These are phyloP conservation scores for Exophiala spinifera DNA, from an alignment of 2,329 filamentous ascomycete species.

Conservation along the genomic window DNA sequence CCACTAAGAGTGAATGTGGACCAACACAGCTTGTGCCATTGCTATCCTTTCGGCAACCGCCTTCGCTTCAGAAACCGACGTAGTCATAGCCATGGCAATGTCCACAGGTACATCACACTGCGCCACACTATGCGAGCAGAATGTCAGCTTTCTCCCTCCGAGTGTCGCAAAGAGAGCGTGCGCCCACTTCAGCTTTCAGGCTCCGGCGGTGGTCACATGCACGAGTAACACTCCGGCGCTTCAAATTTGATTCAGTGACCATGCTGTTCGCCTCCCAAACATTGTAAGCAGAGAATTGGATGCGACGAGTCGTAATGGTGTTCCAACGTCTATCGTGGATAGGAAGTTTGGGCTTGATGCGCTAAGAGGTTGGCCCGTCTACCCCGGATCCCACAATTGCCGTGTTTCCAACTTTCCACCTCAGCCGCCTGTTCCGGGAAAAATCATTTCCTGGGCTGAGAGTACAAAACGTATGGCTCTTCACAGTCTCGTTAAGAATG, in stretches of 20 bases:
- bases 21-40: slow-evolving; percentile 9
- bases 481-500: no score
- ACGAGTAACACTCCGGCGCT: slow-evolving; percentile 26
- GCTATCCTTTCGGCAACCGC: not conserved
- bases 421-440: no score
- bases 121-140: slow-evolving; percentile 30
- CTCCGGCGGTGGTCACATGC: slow-evolving; percentile 30
- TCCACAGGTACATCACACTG: slow-evolving; percentile 30
- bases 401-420: no score
- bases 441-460: no score
- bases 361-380: no score
- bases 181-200: slow-evolving; percentile 29
- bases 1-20: not conserved
- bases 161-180: not conserved
- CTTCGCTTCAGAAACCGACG: slow-evolving; percentile 29
- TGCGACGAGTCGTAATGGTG: not conserved
- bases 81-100: slow-evolving; percentile 34
- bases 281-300: not conserved
- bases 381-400: no score
- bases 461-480: no score
- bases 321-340: no score
- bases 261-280: not conserved
- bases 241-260: slow-evolving; percentile 3
- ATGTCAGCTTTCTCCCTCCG: not conserved
- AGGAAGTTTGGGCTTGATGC: no score